Conservation (phyloP, 2,329 filamentous ascomycete species). For the Trichoderma sp. region DNA sequence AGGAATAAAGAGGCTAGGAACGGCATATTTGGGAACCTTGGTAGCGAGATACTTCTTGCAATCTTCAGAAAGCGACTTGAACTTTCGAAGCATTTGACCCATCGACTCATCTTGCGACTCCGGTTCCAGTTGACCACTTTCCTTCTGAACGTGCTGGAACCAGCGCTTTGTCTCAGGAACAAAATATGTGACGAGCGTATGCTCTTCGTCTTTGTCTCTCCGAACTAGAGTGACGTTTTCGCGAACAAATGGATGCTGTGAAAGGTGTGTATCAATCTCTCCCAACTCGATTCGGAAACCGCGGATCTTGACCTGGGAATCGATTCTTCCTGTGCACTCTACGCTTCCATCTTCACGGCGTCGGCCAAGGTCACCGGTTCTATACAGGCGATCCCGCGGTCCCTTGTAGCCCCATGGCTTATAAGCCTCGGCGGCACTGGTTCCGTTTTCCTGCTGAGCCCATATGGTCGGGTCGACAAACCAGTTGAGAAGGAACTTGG, state of each 20-base stretch:
- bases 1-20: not conserved
- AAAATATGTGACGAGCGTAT: not conserved
- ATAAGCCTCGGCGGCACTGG: no score
- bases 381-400: not conserved
- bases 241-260: not conserved
- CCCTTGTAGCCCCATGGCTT: not conserved
- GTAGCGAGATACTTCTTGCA: not conserved
- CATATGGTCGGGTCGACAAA: conserved; percentile 75
- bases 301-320: not conserved
- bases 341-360: not conserved
- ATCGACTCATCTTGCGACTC: not conserved
- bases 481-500: conserved; percentile 86
- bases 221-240: not conserved
- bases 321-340: not conserved
- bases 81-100: not conserved
- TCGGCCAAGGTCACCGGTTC: not conserved
- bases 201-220: not conserved
- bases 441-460: conserved; percentile 38
- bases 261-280: not conserved
- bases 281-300: not conserved
- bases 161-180: not conserved
- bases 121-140: not conserved
- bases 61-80: not conserved
- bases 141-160: not conserved
- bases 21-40: not conserved